phyloP scores from a whole-genome alignment of 2,329 filamentous ascomycete genomes.

The Beauveria pseudobassiana region DNA sequence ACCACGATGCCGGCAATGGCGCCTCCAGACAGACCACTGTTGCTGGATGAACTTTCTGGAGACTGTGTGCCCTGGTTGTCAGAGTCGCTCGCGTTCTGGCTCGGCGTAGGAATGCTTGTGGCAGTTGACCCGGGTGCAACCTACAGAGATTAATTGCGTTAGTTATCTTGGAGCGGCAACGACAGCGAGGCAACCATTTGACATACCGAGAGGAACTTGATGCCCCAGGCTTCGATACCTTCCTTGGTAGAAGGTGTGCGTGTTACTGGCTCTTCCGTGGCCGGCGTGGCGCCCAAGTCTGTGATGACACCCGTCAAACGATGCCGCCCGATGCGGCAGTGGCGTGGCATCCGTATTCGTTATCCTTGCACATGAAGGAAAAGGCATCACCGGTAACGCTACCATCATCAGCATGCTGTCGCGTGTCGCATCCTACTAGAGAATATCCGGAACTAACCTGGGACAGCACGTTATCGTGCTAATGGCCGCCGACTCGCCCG shows the following conservation, averaged over 20 bases:
- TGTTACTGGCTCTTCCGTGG: conserved; percentile 5
- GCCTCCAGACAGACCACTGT: not conserved
- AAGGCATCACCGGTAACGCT: conserved; percentile 10
- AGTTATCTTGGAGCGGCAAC: not conserved
- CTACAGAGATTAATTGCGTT: not conserved
- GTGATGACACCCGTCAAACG: conserved; percentile 10
- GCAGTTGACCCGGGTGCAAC: conserved; percentile 5
- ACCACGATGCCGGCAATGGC: conserved; percentile 12
- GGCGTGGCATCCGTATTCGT: conserved; percentile 11
- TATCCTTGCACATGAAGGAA: conserved; percentile 11
- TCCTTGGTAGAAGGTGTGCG: conserved; percentile 2
- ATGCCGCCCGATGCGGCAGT: not conserved
- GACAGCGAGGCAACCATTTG: too few species aligned
- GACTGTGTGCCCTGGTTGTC: not conserved
- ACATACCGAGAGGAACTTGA: conserved; percentile 11
- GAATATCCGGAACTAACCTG: not conserved
- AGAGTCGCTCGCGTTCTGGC: conserved; percentile 1
- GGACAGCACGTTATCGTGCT: conserved; percentile 14
- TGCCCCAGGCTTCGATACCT: conserved; percentile 9
- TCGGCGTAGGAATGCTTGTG: not conserved
- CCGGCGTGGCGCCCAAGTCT: not conserved
- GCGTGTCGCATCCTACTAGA: not conserved
- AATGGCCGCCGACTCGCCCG: not conserved
- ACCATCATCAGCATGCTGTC: not conserved
- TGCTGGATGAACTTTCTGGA: not conserved